These are phyloP conservation scores for Schoenoplectus tabernaemontani DNA, from an alignment of 202 grass and related monocot genomes.

Conservation along the genomic window DNA sequence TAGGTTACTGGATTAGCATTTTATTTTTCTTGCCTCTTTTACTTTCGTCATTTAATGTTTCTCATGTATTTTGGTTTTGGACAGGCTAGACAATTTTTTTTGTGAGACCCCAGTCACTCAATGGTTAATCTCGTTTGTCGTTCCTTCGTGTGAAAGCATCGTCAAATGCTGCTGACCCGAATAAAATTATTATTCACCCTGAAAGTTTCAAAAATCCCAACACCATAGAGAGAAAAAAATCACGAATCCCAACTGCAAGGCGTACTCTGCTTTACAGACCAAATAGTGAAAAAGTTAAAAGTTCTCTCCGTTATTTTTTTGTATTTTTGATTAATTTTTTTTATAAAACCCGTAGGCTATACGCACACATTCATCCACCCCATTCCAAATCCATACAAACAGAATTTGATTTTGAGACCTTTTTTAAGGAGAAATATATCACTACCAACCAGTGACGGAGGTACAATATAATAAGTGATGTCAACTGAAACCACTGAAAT, in stretches of 20 bases:
- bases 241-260: neutral
- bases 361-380: too few relatives aligned
- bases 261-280: neutral
- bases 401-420: too few relatives aligned
- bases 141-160: slow-evolving; percentile 24
- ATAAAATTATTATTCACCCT: neutral
- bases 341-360: too few relatives aligned
- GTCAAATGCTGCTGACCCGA: slow-evolving; percentile 5
- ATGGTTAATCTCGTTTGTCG: neutral
- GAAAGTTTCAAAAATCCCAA: neutral
- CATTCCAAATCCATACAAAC: too few relatives aligned
- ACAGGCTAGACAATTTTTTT: neutral
- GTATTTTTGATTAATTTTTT: neutral
- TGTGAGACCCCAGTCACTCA: neutral
- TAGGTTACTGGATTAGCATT: too few relatives aligned
- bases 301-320: neutral
- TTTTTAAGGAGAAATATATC: too few relatives aligned
- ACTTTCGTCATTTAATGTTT: too few relatives aligned
- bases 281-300: neutral
- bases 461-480: too few relatives aligned
- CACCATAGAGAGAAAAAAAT: neutral
- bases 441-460: too few relatives aligned
- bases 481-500: too few relatives aligned
- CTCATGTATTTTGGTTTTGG: too few relatives aligned
- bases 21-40: too few relatives aligned